phyloP scores from a whole-genome alignment of 2,329 filamentous ascomycete species.

The Zarea fungicola region DNA sequence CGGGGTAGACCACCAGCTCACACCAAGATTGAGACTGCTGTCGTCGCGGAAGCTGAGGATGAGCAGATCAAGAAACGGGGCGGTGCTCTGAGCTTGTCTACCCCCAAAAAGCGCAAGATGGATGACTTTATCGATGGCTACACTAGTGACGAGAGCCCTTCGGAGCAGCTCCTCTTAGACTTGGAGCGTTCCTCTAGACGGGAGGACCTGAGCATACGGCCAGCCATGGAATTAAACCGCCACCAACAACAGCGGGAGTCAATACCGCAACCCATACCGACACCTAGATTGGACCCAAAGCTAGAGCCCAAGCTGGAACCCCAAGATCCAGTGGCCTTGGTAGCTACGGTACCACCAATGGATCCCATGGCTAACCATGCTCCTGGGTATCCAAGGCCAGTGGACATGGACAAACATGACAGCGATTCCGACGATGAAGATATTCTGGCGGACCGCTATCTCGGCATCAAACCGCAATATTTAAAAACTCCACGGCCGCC shows the following conservation, averaged over 20 bases:
- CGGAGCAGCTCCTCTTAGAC: conserved; percentile 21
- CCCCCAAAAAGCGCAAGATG: conserved; percentile 29
- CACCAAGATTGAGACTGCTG: conserved; percentile 25
- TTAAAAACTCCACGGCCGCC: background rate
- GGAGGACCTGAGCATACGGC: background rate
- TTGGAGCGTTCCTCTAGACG: background rate
- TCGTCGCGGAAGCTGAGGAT: conserved; percentile 23
- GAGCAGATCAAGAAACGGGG: conserved; percentile 22
- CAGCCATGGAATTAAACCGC: background rate
- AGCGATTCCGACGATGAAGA: background rate
- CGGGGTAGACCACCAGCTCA: background rate
- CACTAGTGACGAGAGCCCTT: conserved; percentile 18
- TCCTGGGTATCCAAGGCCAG: no score
- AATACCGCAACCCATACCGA: no score
- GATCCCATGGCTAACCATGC: no score
- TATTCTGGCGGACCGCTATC: background rate
- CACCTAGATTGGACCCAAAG: no score
- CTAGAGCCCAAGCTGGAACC: no score
- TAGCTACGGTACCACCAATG: no score
- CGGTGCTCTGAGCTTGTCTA: conserved; percentile 31
- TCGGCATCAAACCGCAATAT: background rate
- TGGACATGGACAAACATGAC: no score
- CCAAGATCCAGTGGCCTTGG: no score
- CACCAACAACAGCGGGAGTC: no score
- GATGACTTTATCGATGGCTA: conserved; percentile 16